Evolutionary conservation across 192 early-diverging fungal species (phyloP).

Genomic region (Coemansia asiatica): DNA sequence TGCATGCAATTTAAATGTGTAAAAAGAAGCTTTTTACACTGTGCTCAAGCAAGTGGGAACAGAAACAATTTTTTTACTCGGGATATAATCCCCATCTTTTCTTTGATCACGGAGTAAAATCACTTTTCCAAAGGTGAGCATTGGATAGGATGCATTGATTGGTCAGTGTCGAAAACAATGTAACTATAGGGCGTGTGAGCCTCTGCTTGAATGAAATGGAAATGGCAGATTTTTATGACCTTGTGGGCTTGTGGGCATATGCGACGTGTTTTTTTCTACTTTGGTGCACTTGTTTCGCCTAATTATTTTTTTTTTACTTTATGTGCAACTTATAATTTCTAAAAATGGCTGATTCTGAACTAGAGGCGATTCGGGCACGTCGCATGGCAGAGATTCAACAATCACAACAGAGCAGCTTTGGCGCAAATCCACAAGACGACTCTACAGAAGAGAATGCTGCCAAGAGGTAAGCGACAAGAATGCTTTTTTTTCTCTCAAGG

Average conservation of each 20-base stretch:
- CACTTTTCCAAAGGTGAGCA: too few relatives aligned
- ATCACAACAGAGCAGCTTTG: slow-evolving; percentile 7
- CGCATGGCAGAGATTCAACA: slow-evolving; percentile 14
- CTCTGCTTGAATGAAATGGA: background rate
- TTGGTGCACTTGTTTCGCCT: background rate
- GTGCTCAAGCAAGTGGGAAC: background rate
- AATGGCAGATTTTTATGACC: background rate
- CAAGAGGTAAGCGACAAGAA: background rate
- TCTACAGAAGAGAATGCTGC: background rate
- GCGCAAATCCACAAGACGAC: background rate
- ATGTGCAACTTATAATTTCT: background rate
- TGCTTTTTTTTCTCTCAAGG: too few relatives aligned
- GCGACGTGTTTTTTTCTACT: background rate
- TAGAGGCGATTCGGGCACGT: slow-evolving; percentile 23
- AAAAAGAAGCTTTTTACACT: background rate
- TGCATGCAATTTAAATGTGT: background rate
- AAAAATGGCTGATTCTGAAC: slow-evolving; percentile 25
- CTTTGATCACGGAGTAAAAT: too few relatives aligned
- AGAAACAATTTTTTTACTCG: background rate
- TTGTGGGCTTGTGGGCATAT: too few relatives aligned
- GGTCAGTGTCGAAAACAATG: background rate
- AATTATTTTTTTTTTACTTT: slow-evolving; percentile 3
- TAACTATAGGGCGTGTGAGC: background rate
- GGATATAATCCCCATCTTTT: background rate
- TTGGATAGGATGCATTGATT: too few relatives aligned